These are phyloP conservation scores for Trametes meyenii DNA, from an alignment of 768 basidiomycete genomes.

Conservation along the genomic window DNA sequence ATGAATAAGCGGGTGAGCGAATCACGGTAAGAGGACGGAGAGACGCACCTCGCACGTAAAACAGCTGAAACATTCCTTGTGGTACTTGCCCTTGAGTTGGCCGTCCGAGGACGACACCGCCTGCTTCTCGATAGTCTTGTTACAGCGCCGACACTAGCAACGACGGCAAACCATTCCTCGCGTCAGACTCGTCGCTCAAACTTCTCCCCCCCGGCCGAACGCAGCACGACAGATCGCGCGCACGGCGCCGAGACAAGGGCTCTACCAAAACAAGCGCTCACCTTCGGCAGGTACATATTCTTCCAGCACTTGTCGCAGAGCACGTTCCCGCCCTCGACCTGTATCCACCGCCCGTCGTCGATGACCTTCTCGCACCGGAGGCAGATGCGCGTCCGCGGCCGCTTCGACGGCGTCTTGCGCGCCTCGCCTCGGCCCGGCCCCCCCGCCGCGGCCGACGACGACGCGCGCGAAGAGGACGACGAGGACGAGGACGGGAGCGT, in stretches of 20 bases:
- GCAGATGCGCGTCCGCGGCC: constrained; percentile 45
- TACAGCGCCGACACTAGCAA: constrained; percentile 82
- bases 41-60: constrained; percentile 70
- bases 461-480: not conserved
- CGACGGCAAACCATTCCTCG: constrained; percentile 3
- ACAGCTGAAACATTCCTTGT: constrained; percentile 90
- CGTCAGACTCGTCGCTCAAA: constrained; percentile 9
- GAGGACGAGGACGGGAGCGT: constrained; percentile 36
- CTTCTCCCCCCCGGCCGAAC: constrained; percentile 1
- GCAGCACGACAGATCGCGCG: constrained; percentile 6
- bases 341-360: constrained; percentile 82
- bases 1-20: not conserved
- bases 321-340: constrained; percentile 71
- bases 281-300: constrained; percentile 93
- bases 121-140: constrained; percentile 83
- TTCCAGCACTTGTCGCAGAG: constrained; percentile 95
- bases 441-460: too few species aligned
- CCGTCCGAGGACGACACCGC: constrained; percentile 92
- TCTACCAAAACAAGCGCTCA: constrained; percentile 37
- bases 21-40: not conserved
- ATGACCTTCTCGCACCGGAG: constrained; percentile 69
- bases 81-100: constrained; percentile 95
- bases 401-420: constrained; percentile 32
- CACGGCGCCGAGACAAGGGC: not conserved
- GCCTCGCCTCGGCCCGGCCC: not conserved